Evolutionary conservation across 257 asterid species (phyloP).

Genomic region (Gentiana straminea): DNA sequence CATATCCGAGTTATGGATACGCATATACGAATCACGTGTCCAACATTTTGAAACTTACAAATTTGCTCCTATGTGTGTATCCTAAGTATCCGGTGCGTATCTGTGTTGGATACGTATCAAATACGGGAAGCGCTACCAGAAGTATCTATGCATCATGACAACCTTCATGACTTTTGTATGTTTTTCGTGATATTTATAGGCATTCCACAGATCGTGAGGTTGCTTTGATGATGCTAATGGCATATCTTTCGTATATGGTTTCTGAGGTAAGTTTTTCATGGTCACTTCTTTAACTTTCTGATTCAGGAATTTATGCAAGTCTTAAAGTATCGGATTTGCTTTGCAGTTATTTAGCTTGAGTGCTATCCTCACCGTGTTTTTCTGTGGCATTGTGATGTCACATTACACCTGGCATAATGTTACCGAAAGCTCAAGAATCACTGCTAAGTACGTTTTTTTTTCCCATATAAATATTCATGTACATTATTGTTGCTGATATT

Average conservation of each 20-base stretch:
- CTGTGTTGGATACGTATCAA: no score
- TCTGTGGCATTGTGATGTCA: conserved; percentile 98
- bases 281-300: conserved; percentile 2
- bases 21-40: no score
- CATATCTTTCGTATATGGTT: conserved; percentile 91
- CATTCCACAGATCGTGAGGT: conserved; percentile 99
- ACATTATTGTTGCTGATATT: background rate
- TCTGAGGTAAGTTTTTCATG: conserved; percentile 66
- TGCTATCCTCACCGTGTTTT: conserved; percentile 96
- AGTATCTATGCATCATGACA: background rate
- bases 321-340: conserved; percentile 9
- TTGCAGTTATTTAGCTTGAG: conserved; percentile 80
- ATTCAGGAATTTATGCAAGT: background rate
- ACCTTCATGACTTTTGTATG: background rate
- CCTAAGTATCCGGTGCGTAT: no score
- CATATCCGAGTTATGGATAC: no score
- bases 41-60: no score
- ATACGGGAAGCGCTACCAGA: no score
- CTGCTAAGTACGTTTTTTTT: conserved; percentile 64
- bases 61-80: no score
- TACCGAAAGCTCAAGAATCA: conserved; percentile 89
- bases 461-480: no score
- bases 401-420: conserved; percentile 99
- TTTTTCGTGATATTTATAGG: conserved; percentile 31
- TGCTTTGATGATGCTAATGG: conserved; percentile 97